Conservation (phyloP, 768 basidiomycete species). For the Gymnopilus junonius region DNA sequence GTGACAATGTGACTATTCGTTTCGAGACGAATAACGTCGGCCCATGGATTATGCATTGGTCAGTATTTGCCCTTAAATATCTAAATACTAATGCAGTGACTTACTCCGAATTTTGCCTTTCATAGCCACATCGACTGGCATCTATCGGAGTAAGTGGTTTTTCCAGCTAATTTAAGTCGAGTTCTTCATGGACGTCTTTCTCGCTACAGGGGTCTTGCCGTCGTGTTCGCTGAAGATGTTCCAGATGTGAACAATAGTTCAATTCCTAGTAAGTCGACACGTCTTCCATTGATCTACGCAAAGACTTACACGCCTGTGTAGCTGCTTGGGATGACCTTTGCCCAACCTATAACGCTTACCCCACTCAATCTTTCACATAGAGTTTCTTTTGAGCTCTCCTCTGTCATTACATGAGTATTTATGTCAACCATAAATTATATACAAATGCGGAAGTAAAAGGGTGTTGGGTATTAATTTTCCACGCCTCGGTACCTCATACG, state of each 20-base stretch:
- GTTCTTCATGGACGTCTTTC: not conserved
- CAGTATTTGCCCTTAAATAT: not conserved
- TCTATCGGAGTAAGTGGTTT: constrained; percentile 2
- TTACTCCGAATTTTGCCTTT: not conserved
- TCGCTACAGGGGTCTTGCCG: constrained; percentile 35
- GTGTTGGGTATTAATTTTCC: too few species aligned
- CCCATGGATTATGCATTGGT: constrained; percentile 11
- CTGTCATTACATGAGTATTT: not conserved
- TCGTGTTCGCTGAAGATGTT: constrained; percentile 42
- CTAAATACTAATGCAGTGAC: not conserved
- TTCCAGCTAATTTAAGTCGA: not conserved
- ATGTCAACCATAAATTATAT: not conserved
- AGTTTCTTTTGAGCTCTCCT: not conserved
- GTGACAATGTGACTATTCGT: constrained; percentile 52
- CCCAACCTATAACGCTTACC: constrained; percentile 6
- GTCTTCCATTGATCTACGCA: not conserved
- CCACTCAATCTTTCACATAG: constrained; percentile 6
- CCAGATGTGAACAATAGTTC: constrained; percentile 20
- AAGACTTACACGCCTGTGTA: not conserved
- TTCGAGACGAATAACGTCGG: constrained; percentile 33
- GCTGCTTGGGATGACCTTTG: constrained; percentile 8
- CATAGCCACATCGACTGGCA: constrained; percentile 17
- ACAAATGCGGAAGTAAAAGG: too few species aligned
- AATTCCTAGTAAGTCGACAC: constrained; percentile 20
- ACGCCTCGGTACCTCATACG: too few species aligned